Conservation (phyloP, 352 stramenopile species). For the Globisporangium recalcitrans region DNA sequence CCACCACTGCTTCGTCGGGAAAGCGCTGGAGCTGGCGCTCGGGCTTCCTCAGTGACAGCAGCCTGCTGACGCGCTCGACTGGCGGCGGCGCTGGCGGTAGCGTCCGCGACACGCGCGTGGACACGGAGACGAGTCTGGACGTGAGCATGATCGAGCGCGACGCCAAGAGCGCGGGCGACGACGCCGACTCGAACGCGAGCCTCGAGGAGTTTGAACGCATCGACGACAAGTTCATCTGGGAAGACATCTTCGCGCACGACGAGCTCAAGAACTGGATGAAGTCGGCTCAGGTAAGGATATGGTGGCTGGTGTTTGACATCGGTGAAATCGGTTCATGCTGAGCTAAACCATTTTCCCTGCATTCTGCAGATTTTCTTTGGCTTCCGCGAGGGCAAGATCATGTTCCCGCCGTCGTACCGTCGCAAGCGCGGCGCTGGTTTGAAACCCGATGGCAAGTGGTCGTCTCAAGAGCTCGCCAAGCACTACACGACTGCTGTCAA, state of each 20-base stretch:
- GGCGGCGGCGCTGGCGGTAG: neutral
- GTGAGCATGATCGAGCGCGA: constrained; percentile 37
- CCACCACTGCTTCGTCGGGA: neutral
- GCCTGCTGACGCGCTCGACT: neutral
- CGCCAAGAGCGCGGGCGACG: constrained; percentile 1
- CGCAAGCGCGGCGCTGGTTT: constrained; percentile 39
- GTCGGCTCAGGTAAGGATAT: constrained; percentile 9
- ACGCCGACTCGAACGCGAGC: constrained; percentile 6
- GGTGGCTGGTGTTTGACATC: neutral
- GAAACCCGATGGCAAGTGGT: constrained; percentile 11
- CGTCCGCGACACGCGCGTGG: constrained; percentile 1
- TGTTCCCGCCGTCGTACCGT: constrained; percentile 73
- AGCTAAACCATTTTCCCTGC: neutral
- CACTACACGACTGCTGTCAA: constrained; percentile 60
- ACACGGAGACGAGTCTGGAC: constrained; percentile 18
- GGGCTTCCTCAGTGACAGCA: constrained; percentile 17
- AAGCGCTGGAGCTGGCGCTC: constrained; percentile 25
- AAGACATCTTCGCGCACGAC: constrained; percentile 65
- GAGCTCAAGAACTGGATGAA: constrained; percentile 59
- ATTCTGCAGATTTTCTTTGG: constrained; percentile 58
- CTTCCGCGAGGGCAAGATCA: constrained; percentile 70
- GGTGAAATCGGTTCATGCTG: neutral
- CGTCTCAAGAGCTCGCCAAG: constrained; percentile 24
- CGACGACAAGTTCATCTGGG: constrained; percentile 42
- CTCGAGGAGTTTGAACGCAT: constrained; percentile 26